Evolutionary conservation across 2,329 filamentous ascomycete genomes (phyloP).

Genomic region (Aspergillus felis): DNA sequence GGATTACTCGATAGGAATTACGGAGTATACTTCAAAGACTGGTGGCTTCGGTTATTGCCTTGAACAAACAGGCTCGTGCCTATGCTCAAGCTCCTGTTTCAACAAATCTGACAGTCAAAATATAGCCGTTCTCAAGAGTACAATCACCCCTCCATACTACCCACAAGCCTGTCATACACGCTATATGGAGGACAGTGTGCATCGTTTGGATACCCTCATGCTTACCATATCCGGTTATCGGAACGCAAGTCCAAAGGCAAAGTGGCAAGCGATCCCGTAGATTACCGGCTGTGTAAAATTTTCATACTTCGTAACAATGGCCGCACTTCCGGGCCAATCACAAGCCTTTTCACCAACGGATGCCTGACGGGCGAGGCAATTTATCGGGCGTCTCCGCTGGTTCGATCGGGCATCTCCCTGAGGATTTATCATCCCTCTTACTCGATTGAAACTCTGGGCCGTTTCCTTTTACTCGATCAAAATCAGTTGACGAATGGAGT

Average conservation of each 20-base stretch:
- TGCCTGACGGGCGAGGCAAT: neutral
- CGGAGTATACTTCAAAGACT: neutral
- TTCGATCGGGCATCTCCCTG: neutral
- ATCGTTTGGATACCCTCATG: neutral
- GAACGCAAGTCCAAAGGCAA: neutral
- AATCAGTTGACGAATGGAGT: neutral
- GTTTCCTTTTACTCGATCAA: neutral
- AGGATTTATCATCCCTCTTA: neutral
- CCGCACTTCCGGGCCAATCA: neutral
- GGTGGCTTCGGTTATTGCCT: neutral
- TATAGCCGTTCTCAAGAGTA: neutral
- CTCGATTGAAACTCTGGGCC: neutral
- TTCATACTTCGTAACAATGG: neutral
- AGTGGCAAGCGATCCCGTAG: neutral
- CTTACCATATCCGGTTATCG: neutral
- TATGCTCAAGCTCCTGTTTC: neutral
- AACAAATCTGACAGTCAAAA: neutral
- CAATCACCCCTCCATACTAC: neutral
- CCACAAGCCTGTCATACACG: conserved; percentile 3
- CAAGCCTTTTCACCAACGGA: neutral
- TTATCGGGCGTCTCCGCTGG: conserved; percentile 2
- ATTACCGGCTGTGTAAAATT: neutral
- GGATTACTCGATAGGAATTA: neutral
- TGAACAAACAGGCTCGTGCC: neutral
- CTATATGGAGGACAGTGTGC: neutral